Evolutionary conservation across 2,329 filamentous ascomycete species (phyloP).

Genomic region (Passalora sequoiae): DNA sequence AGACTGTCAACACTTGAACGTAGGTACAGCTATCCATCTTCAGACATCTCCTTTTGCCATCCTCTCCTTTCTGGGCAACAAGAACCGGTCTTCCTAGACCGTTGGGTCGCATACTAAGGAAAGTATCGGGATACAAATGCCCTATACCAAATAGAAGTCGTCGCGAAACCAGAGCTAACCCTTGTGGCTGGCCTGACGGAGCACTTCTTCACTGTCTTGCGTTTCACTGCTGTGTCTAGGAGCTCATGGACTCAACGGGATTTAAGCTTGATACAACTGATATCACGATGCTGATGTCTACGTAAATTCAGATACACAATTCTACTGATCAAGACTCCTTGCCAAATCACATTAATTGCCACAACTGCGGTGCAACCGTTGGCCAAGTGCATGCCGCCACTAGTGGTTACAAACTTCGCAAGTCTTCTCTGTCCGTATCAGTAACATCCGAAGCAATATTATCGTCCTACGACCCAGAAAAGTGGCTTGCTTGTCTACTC

Average conservation of each 20-base stretch:
- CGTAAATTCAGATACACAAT: no score
- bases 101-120: conserved; percentile 26
- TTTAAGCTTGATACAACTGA: conserved; percentile 35
- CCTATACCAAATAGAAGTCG: conserved; percentile 28
- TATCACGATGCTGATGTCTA: no score
- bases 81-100: conserved; percentile 36
- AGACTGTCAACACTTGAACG: conserved; percentile 56
- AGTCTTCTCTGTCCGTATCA: conserved; percentile 27
- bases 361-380: conserved; percentile 35
- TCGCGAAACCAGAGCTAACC: conserved; percentile 21
- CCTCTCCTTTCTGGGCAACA: conserved; percentile 24
- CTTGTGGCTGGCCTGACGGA: conserved; percentile 26
- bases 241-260: conserved; percentile 30
- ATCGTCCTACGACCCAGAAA: conserved; percentile 23
- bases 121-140: conserved; percentile 35
- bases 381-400: conserved; percentile 40
- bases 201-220: conserved; percentile 23
- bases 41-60: conserved; percentile 1
- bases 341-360: no score
- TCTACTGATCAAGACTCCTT: conserved; percentile 13
- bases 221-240: conserved; percentile 29
- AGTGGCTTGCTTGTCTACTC: conserved; percentile 53
- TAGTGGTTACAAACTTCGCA: conserved; percentile 39
- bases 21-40: conserved; percentile 31
- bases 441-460: background rate